Evolutionary conservation across 257 asterid genomes (phyloP), one percentile per base, ranked within the genome.

Genomic region (Penstemon newberryi): DNA sequence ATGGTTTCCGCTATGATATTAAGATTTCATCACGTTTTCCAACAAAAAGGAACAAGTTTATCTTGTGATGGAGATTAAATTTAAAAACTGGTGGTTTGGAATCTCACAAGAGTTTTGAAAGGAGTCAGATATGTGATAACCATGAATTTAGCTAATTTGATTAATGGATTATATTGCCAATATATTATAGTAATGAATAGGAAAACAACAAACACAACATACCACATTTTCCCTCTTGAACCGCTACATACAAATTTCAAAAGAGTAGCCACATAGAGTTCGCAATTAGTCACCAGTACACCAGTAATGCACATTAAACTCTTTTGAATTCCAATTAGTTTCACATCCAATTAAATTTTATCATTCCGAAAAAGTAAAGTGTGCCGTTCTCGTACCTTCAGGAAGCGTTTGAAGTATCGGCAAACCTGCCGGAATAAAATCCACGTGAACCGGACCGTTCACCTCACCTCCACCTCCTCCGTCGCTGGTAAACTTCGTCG

Each of bases 351-450:
- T 1, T 0, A 25, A 25, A 25, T 39, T 65, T 36, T 19, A 60
- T 25, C 49, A 40, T 65, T 57, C 81, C 57, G 37, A 63, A 11
- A 7, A 74, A 50, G 33, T 25, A 51, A 69, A 70, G n/a, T 71
- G 66, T 51, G 70, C 52, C 72, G 75, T 41, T 63, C 42, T 12
- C 84, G 64, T 86, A 88, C 96, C 96, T 86, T 90, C 91, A 49
- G 84, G 73, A 13, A 81, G 87, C 52, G 97, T 86, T 49, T 76
- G 92, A 54, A 90, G 96, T 76, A 89, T 84, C 2, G 96, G 94
- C 76, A 88, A 77, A 38, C 92, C 97, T 8, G 71, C 73, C 61
- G 97, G 94, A 69, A 91, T 81, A 44, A 80, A 74, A 77, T 86
- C 96, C 75, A 85, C 85, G 46, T 72, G 78, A 61, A 84, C 73